These are phyloP conservation scores for Ramichloridium luteum DNA, from an alignment of 2,329 filamentous ascomycete species.

Conservation along the genomic window DNA sequence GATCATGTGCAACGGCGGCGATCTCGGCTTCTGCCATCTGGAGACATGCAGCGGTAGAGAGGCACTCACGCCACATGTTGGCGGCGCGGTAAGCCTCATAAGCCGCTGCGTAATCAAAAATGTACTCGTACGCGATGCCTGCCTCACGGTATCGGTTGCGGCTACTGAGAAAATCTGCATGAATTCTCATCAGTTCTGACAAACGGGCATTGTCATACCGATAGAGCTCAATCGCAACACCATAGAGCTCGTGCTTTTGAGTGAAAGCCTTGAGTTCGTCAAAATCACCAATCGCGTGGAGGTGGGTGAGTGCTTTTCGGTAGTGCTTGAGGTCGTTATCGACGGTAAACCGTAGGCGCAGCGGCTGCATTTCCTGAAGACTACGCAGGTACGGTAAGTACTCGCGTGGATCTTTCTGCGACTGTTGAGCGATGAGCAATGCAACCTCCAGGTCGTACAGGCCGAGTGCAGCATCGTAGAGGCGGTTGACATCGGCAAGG, in stretches of 20 bases:
- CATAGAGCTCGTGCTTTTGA: slow-evolving; percentile 67
- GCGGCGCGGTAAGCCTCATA: slow-evolving; percentile 74
- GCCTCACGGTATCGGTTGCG: slow-evolving; percentile 74
- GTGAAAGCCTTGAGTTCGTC: slow-evolving; percentile 69
- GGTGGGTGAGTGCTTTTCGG: slow-evolving; percentile 62
- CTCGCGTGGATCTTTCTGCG: slow-evolving; percentile 87
- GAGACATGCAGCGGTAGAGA: slow-evolving; percentile 63
- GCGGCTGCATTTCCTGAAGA: slow-evolving; percentile 59
- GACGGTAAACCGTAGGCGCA: slow-evolving; percentile 68
- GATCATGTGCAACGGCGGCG: slow-evolving; percentile 53
- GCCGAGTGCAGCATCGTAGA: slow-evolving; percentile 83
- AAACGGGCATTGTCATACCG: slow-evolving; percentile 64
- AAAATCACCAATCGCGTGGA: slow-evolving; percentile 62
- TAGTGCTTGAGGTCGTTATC: slow-evolving; percentile 75
- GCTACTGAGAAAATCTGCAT: slow-evolving; percentile 64
- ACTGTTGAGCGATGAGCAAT: slow-evolving; percentile 84
- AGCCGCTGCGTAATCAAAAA: slow-evolving; percentile 60
- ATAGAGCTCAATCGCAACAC: slow-evolving; percentile 64
- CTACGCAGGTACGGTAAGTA: slow-evolving; percentile 90
- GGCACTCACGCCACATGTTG: slow-evolving; percentile 81
- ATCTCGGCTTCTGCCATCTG: slow-evolving; percentile 51
- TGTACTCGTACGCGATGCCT: slow-evolving; percentile 76
- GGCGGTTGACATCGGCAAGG: slow-evolving; percentile 78
- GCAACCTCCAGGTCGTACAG: slow-evolving; percentile 86
- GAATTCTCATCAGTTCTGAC: slow-evolving; percentile 58